Conservation (phyloP, 2,329 filamentous ascomycete species). For the Beauveria brongniartii region DNA sequence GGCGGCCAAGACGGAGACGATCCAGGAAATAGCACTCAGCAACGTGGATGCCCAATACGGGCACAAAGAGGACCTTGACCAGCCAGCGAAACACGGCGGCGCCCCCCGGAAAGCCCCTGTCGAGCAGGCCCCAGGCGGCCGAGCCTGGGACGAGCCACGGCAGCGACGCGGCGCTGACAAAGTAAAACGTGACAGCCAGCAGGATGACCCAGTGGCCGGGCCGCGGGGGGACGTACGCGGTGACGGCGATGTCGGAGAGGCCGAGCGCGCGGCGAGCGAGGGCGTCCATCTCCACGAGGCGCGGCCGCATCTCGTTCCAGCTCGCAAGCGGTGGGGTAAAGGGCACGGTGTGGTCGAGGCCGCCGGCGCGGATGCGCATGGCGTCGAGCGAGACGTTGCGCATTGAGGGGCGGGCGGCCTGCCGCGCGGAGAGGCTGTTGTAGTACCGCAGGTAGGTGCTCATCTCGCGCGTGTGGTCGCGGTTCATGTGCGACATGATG, state of each 20-base stretch:
- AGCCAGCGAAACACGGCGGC: slow-evolving; percentile 49
- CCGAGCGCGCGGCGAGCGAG: slow-evolving; percentile 49
- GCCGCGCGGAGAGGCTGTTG: slow-evolving; percentile 45
- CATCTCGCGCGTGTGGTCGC: slow-evolving; percentile 68
- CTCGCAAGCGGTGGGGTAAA: slow-evolving; percentile 64
- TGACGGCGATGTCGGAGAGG: slow-evolving; percentile 39
- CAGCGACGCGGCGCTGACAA: slow-evolving; percentile 38
- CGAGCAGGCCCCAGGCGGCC: slow-evolving; percentile 39
- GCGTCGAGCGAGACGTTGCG: slow-evolving; percentile 11
- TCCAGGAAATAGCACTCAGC: slow-evolving; percentile 52
- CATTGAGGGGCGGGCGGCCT: slow-evolving; percentile 44
- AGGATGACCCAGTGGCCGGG: slow-evolving; percentile 46
- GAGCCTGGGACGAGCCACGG: slow-evolving; percentile 46
- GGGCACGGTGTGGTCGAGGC: slow-evolving; percentile 42
- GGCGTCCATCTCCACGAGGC: slow-evolving; percentile 64
- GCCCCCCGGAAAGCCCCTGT: slow-evolving; percentile 48
- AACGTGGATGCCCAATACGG: slow-evolving; percentile 57
- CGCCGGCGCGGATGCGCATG: slow-evolving; percentile 17
- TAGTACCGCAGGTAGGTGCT: slow-evolving; percentile 71
- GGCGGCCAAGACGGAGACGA: slow-evolving; percentile 35
- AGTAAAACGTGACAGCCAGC: slow-evolving; percentile 44
- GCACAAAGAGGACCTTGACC: slow-evolving; percentile 48
- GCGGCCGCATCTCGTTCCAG: slow-evolving; percentile 58
- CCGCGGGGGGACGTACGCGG: slow-evolving; percentile 31
- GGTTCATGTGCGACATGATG: slow-evolving; percentile 76